A percentile compares a stretch with the other conserved stretches of the same genome.
These are phyloP conservation scores for Athelia psychrophila DNA, from an alignment of 1,284 basidiomycete species.

Conservation along the genomic window DNA sequence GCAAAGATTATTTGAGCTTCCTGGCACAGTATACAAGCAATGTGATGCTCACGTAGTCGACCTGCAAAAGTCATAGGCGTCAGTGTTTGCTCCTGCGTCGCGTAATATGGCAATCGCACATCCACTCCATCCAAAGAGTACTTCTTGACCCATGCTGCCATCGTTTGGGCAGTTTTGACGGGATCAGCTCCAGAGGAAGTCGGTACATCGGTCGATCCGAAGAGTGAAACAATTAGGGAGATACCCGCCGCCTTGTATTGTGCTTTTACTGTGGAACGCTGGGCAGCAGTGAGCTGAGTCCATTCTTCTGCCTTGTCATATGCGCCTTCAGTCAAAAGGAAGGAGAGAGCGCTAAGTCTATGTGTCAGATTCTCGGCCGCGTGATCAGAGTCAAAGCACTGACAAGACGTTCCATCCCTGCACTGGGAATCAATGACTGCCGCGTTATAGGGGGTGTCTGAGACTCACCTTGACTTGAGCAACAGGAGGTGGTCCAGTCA, in stretches of 20 bases:
- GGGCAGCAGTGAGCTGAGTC: constrained; percentile 23
- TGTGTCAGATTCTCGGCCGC: not conserved
- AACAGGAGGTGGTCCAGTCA: not conserved
- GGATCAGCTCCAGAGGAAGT: constrained; percentile 44
- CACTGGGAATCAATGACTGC: not conserved
- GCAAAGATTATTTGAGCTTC: constrained; percentile 18
- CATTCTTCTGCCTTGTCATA: constrained; percentile 43
- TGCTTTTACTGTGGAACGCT: constrained; percentile 34
- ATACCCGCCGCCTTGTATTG: constrained; percentile 44
- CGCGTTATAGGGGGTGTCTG: not conserved
- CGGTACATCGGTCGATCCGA: constrained; percentile 49
- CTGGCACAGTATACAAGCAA: too few species aligned
- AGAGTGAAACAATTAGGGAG: constrained; percentile 46
- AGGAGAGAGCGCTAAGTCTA: constrained; percentile 35
- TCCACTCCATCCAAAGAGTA: constrained; percentile 31
- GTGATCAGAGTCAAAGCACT: not conserved
- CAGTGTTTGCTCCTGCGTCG: too few species aligned
- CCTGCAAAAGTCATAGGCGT: not conserved
- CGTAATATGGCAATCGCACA: not conserved
- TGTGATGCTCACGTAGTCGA: constrained; percentile 25
- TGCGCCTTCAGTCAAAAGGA: constrained; percentile 38
- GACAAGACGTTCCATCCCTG: not conserved
- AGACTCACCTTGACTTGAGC: not conserved
- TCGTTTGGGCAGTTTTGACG: constrained; percentile 41
- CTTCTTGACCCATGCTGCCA: constrained; percentile 45